Percentiles rank a stretch among this genome's conserved stretches.
Evolutionary conservation across 305 asterid genomes (phyloP).

Genomic region (Fraxinus velutina): DNA sequence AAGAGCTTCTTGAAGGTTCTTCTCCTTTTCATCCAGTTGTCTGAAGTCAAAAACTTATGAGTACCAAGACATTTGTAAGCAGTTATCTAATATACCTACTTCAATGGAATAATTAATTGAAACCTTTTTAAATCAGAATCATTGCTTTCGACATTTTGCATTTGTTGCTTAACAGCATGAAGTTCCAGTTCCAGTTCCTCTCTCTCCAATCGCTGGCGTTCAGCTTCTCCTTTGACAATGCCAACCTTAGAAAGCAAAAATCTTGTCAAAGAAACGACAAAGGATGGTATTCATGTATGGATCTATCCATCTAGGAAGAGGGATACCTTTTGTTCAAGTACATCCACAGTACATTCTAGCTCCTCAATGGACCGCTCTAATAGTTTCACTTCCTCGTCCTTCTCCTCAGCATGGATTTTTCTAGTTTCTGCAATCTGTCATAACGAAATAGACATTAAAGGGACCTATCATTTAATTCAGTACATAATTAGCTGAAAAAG

Average conservation of each 20-base stretch:
- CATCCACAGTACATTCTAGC: slow-evolving; percentile 80
- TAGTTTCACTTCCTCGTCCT: slow-evolving; percentile 84
- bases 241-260: slow-evolving; percentile 54
- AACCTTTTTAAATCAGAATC: slow-evolving; percentile 76
- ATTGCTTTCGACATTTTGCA: slow-evolving; percentile 52
- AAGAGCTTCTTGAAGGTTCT: slow-evolving; percentile 54
- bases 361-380: slow-evolving; percentile 86
- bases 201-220: slow-evolving; percentile 77
- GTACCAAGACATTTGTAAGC: slow-evolving; percentile 16
- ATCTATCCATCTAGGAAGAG: slow-evolving; percentile 12
- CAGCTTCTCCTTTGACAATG: slow-evolving; percentile 89
- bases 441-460: slow-evolving; percentile 21
- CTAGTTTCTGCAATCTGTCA: slow-evolving; percentile 57
- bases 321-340: slow-evolving; percentile 87
- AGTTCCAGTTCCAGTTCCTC: slow-evolving; percentile 96
- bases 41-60: slow-evolving; percentile 38
- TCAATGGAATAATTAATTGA: slow-evolving; percentile 11
- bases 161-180: slow-evolving; percentile 68
- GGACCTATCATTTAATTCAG: slow-evolving; percentile 1
- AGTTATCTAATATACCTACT: not conserved
- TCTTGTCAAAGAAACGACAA: slow-evolving; percentile 25
- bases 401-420: slow-evolving; percentile 61
- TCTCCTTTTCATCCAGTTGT: slow-evolving; percentile 61
- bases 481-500: slow-evolving; percentile 6
- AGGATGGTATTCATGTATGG: not conserved